Evolutionary conservation across 2,329 filamentous ascomycete genomes (phyloP), one percentile per base, ranked within the genome.

Genomic region (Furcasterigmium furcatum): DNA sequence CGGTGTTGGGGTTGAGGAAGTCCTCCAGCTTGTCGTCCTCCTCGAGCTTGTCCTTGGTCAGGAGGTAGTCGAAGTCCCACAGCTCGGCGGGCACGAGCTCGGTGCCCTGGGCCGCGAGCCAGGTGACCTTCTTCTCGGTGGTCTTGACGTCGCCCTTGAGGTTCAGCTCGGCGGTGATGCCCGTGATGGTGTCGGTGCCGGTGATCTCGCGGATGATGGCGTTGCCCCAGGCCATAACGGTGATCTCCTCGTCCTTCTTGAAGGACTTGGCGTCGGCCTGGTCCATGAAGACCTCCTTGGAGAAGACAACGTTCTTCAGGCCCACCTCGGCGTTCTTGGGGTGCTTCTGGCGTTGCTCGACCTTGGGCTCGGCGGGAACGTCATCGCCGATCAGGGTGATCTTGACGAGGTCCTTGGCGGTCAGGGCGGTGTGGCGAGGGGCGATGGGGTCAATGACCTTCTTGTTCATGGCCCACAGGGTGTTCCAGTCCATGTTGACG

Each of bases 151-250:
- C 92, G 46, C 92, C 91, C 58, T 87, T 82, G 41, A 96, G 80
- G 67, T 97, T 87, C n/a, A 96, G 81, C 68, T 96, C 89, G 44
- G 94, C 75, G 47, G 87, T 86, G 32, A 96, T 76, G 29, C 71
- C 73, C 12, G 83, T 85, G 57, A 96, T 83, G 40, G 80, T 72
- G 43, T 74, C 74, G 16, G 68, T 66, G 24, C 71, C 67, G 40
- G 79, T 73, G 50, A 89, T 81, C 48, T 83, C 81, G 45, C 84
- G 80, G 20, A 94, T 87, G 54, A 91, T 80, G 12, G 87, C 89
- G 59, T 95, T 95, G 56, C 92, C 94, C 92, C 92, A 97, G 65
- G 87, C 87, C 92, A 96, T 96, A 35, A 96, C 77, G 0, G 92
- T 96, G 58, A 97, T 88, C 67, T 96, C 91, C 72, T 97, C 92